These are phyloP conservation scores for Penicillium chermesinum DNA, from an alignment of 495 filamentous ascomycete species.

Conservation along the genomic window DNA sequence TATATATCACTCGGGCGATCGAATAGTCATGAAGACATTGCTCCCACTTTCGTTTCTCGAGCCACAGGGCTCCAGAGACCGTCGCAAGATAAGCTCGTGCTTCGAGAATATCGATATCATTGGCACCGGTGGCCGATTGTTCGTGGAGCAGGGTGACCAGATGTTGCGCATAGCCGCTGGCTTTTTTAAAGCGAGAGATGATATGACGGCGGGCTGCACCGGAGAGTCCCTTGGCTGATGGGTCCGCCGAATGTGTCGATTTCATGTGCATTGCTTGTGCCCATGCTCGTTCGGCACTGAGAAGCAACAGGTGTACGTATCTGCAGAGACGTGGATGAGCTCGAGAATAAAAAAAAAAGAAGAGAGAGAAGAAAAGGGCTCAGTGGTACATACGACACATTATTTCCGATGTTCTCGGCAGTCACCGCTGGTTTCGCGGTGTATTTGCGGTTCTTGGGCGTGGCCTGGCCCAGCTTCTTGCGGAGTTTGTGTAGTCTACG, in stretches of 20 bases:
- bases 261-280: constrained; percentile 96
- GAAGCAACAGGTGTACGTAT: constrained; percentile 72
- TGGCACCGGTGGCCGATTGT: constrained; percentile 54
- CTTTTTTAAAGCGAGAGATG: constrained; percentile 79
- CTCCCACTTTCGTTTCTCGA: constrained; percentile 87
- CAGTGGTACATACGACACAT: constrained; percentile 61
- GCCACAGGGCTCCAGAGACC: constrained; percentile 65
- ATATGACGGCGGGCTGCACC: constrained; percentile 79
- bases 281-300: constrained; percentile 90
- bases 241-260: constrained; percentile 70
- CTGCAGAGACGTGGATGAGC: constrained; percentile 35
- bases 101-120: constrained; percentile 71
- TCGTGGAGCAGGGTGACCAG: constrained; percentile 63
- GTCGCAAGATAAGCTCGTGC: constrained; percentile 76
- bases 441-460: constrained; percentile 81
- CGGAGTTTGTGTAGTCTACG: constrained; percentile 77
- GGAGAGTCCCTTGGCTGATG: constrained; percentile 63
- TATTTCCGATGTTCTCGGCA: constrained; percentile 67
- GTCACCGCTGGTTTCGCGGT: constrained; percentile 64
- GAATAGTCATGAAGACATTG: constrained; percentile 69
- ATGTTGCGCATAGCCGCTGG: constrained; percentile 60
- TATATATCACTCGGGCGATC: constrained; percentile 76
- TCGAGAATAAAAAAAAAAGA: neutral
- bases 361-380: neutral
- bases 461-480: constrained; percentile 76